These are phyloP conservation scores for Hanseniaspora jakobsenii DNA, from an alignment of 805 yeast species.

Conservation along the genomic window DNA sequence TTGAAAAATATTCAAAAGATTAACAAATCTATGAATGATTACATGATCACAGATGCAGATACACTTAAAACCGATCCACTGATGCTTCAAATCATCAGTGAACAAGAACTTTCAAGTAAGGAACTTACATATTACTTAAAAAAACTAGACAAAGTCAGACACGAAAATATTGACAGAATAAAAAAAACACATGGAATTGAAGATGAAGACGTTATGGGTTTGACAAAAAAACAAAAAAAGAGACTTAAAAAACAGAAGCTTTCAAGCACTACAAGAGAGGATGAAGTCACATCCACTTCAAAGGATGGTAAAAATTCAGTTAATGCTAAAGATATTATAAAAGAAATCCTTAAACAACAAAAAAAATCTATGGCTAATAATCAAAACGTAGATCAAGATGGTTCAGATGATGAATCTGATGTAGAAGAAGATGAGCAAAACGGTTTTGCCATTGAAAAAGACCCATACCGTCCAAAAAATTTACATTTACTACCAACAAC, in stretches of 20 bases:
- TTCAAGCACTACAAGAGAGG: neutral
- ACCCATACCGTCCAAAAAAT: constrained; percentile 42
- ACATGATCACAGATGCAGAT: constrained; percentile 30
- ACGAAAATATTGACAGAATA: constrained; percentile 21
- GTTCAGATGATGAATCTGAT: constrained; percentile 15
- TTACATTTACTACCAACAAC: constrained; percentile 50
- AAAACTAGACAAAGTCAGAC: constrained; percentile 26
- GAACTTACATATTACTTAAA: constrained; percentile 32
- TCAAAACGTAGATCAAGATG: constrained; percentile 5
- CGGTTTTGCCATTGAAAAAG: constrained; percentile 27
- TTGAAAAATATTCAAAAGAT: constrained; percentile 39
- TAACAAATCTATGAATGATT: constrained; percentile 27
- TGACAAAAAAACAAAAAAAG: constrained; percentile 20
- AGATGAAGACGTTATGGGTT: constrained; percentile 20
- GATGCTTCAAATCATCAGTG: constrained; percentile 34
- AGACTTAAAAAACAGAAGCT: no score
- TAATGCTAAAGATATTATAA: neutral
- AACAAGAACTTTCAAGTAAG: constrained; percentile 35
- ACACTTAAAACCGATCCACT: constrained; percentile 34
- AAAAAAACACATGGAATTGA: constrained; percentile 28
- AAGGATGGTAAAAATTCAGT: neutral
- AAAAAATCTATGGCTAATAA: neutral
- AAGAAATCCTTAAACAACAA: neutral
- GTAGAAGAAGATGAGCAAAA: constrained; percentile 18
- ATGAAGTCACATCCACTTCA: no score